A percentile compares a stretch with the other conserved stretches of the same genome.
Evolutionary conservation across 2,329 filamentous ascomycete genomes (phyloP).

Genomic region (Emmonsiellopsis sp.): DNA sequence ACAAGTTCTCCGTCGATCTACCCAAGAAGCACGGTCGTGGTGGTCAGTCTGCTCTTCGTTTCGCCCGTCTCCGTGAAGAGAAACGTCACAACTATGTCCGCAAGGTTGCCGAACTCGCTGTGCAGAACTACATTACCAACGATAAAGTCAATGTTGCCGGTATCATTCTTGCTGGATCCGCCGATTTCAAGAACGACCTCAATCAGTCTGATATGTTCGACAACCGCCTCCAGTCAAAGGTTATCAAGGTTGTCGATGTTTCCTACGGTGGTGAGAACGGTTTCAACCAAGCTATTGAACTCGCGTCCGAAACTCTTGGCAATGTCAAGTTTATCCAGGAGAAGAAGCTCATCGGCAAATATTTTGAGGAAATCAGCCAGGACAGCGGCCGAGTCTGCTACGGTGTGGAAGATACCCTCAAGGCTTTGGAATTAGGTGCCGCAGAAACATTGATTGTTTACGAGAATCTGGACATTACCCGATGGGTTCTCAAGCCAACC

Average conservation of each 20-base stretch:
- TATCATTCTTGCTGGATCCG: slow-evolving; percentile 88
- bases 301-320: slow-evolving; percentile 87
- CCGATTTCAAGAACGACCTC: slow-evolving; percentile 98
- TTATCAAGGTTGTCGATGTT: slow-evolving; percentile 98
- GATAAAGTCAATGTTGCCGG: slow-evolving; percentile 98
- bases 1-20: slow-evolving; percentile 97
- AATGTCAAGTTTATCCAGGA: slow-evolving; percentile 99
- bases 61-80: slow-evolving; percentile 97
- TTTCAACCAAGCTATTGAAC: slow-evolving; percentile 98
- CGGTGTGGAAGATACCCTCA: slow-evolving; percentile 93
- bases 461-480: slow-evolving; percentile 91
- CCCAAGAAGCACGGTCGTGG: slow-evolving; percentile 99
- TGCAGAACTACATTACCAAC: slow-evolving; percentile 97
- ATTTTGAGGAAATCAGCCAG: slow-evolving; percentile 98
- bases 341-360: slow-evolving; percentile 98
- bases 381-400: slow-evolving; percentile 97
- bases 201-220: slow-evolving; percentile 98
- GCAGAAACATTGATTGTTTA: slow-evolving; percentile 93
- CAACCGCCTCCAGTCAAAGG: slow-evolving; percentile 79
- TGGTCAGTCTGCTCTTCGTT: slow-evolving; percentile 99
- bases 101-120: slow-evolving; percentile 94
- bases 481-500: slow-evolving; percentile 79
- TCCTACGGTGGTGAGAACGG: slow-evolving; percentile 99
- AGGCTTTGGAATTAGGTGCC: slow-evolving; percentile 90
- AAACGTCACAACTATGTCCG: slow-evolving; percentile 99